Base-by-base conservation (phyloP, 805 yeast genomes). In the Ogataea pignaliae region DNA sequence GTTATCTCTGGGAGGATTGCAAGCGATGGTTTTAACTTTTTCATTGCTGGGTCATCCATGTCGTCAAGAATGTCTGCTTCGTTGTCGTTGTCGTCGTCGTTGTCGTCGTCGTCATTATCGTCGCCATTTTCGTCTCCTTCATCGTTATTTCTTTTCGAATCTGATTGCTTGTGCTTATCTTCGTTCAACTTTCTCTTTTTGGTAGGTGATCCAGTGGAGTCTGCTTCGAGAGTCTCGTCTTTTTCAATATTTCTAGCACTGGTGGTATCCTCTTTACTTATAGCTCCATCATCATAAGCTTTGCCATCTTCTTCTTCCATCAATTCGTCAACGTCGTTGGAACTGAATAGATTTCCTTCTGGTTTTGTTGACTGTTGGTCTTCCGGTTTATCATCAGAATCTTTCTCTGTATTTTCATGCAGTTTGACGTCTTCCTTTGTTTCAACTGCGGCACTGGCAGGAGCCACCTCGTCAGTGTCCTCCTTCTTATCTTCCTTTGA, bases 1-100 rank as follows among this genome's bases (percentile, higher is more conserved):
- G 88, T 76, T 40, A 84, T 70, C 43, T 81, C 88, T 0, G 89
- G 88, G 7, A 83, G 61, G 34, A 74, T 83, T 32, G 78, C 76
- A 15, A 73, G 57, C 11, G 53, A 58, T 12, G 55, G 52, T 2
- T 54, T 48, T 14, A 49, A 31, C 37, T 48, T 59, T 47, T 54
- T 60, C 59, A 49, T 50, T 50, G 53, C 61, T 50, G 54, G 52
- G 36, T 49, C 66, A 32, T 54, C 60, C 16, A 10, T 5, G 9
- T 51, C 46, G 12, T 46, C 45, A 21, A 7, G 26, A 28, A 59
- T 61, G 29, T 55, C 61, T 8, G 52, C 46, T 29, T 53, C 55
- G 30, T 41, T 43, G 21, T 50, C 55, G 32, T 47, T 57, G n/a
- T 55, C 55, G 39, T 29, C 12, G 31, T 29, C 11, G 31, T 29